Conservation (phyloP, 2,329 filamentous ascomycete species). For the Hymenoscyphus fructigenus region DNA sequence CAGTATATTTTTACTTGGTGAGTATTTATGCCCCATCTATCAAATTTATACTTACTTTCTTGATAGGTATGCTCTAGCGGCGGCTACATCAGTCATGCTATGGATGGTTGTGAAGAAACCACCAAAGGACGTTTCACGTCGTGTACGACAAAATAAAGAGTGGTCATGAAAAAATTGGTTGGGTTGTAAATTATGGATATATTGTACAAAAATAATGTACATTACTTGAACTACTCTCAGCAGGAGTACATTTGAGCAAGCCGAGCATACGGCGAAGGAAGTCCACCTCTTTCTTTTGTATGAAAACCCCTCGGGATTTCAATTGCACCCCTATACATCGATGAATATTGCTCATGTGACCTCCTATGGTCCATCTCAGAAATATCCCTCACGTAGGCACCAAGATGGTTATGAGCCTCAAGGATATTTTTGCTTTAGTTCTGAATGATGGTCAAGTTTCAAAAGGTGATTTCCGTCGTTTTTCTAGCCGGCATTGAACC, state of each 20-base stretch:
- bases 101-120: slow-evolving; percentile 94
- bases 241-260: neutral
- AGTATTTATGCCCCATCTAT: slow-evolving; percentile 35
- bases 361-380: too few relatives aligned
- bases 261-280: neutral
- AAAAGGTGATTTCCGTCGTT: too few relatives aligned
- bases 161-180: slow-evolving; percentile 54
- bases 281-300: neutral
- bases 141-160: slow-evolving; percentile 73
- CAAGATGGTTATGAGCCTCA: too few relatives aligned
- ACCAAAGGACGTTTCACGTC: slow-evolving; percentile 66
- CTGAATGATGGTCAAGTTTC: too few relatives aligned
- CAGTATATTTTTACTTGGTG: slow-evolving; percentile 99
- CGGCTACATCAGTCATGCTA: slow-evolving; percentile 91
- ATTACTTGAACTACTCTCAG: neutral
- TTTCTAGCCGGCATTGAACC: too few relatives aligned
- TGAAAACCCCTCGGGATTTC: too few relatives aligned
- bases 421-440: too few relatives aligned
- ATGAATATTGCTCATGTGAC: too few relatives aligned
- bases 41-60: slow-evolving; percentile 10
- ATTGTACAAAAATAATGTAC: slow-evolving; percentile 3
- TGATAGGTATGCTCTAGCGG: slow-evolving; percentile 76
- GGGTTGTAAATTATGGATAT: neutral
- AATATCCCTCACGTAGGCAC: too few relatives aligned
- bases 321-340: too few relatives aligned